Percentiles rank a stretch among this genome's conserved stretches.
Conservation (phyloP, 495 filamentous ascomycete species). For the Penicillium ucsense region DNA sequence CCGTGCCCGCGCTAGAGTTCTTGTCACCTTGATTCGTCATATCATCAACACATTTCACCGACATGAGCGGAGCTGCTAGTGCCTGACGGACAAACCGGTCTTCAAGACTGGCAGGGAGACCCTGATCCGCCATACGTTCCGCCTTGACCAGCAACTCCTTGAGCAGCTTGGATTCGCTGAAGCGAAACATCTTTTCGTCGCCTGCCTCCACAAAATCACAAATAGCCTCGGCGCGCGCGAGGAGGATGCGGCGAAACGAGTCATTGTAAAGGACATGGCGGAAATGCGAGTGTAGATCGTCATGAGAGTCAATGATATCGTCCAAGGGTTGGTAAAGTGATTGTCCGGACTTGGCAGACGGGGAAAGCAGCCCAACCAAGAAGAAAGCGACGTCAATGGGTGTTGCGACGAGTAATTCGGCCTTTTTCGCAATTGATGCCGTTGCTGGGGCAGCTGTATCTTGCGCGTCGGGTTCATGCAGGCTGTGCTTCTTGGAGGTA, state of each 20-base stretch:
- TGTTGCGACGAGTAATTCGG: conserved; percentile 72
- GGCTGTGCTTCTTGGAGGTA: conserved; percentile 10
- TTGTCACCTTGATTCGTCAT: conserved; percentile 9
- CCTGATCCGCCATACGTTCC: conserved; percentile 49
- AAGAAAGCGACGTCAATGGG: conserved; percentile 79
- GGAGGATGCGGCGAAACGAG: conserved; percentile 29
- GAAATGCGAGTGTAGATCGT: conserved; percentile 45
- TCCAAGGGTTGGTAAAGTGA: conserved; percentile 66
- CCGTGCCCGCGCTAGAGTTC: conserved; percentile 10
- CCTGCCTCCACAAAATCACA: conserved; percentile 75
- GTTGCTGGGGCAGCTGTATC: conserved; percentile 5
- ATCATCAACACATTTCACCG: conserved; percentile 42
- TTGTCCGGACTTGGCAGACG: conserved; percentile 28
- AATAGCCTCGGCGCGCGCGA: conserved; percentile 48
- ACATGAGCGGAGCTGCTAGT: conserved; percentile 65
- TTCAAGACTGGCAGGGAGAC: conserved; percentile 74
- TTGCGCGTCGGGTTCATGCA: neutral
- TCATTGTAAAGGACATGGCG: conserved; percentile 44
- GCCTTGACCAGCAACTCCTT: conserved; percentile 61
- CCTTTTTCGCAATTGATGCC: conserved; percentile 40
- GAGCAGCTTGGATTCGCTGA: conserved; percentile 62
- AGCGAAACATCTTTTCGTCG: conserved; percentile 71
- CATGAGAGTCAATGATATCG: conserved; percentile 66
- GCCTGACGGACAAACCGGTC: conserved; percentile 68
- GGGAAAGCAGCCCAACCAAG: conserved; percentile 56